Evolutionary conservation across 371 early-diverging fungal species (phyloP), one percentile per base, ranked within the genome.

Genomic region (Mortierella sp.): DNA sequence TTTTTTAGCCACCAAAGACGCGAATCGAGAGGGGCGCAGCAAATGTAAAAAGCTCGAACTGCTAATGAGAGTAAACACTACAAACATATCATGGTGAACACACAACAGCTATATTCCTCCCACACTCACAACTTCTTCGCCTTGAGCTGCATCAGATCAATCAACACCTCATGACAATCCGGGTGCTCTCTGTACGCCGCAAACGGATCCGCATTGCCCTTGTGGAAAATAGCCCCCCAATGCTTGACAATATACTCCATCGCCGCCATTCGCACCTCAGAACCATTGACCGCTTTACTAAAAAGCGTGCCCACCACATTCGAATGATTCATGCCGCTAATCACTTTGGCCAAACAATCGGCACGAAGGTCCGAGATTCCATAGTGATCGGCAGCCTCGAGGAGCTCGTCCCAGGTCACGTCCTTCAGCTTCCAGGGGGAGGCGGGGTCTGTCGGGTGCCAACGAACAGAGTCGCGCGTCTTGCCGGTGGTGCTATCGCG

Each of bases 401-500:
- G 67, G 24, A 77, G 43, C 14, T 77, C 78, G 6, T 61, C 67
- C 71, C 80, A 79, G 9, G 51, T 64, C 0, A 71, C 55, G 0
- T 79, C 71, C 31, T 31, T 44, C 1, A 71, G 48, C 14, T 43
- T 79, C 64, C 71, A 74, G 3, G 51, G 53, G 4, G 74, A 74
- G 26, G n/a, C 4, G 0, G 10, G 14, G 24, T 44, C 37, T 21
- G 71, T 43, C 0, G 73, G 77, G 34, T 53, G 57, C 73, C 78
- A 72, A 21, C 24, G 53, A 16, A 79, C 8, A 10, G 61, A 54
- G 0, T 71, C 55, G 2, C 31, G 31, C 5, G 61, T 24, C 13
- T 57, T 11, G 37, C 43, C n/a, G 21, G 53, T 59, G 44, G 19
- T 28, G 53, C n/a, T 0, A 19, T 16, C 51, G 3, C 28, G n/a